A percentile compares a stretch with the other conserved stretches of the same genome.
phyloP scores from a whole-genome alignment of 1,284 basidiomycete genomes.

The Moniliella sp. region DNA sequence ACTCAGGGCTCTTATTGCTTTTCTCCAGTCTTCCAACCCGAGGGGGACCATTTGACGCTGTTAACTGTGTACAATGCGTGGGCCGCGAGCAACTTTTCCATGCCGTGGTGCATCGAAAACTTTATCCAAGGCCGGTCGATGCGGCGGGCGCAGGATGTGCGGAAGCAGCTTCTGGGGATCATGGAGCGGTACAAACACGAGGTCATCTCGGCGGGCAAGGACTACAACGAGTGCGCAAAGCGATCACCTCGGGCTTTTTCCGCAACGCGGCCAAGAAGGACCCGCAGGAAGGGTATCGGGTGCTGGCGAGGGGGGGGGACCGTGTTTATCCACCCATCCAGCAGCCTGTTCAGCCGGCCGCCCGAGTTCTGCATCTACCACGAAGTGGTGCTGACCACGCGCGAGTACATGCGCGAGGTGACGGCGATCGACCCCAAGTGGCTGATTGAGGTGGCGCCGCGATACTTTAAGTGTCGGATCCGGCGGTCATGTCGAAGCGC shows the following conservation, averaged over 20 bases:
- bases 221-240: constrained; percentile 80
- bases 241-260: constrained; percentile 65
- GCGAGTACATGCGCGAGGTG: constrained; percentile 77
- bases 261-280: constrained; percentile 47
- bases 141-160: constrained; percentile 86
- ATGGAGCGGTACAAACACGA: constrained; percentile 99
- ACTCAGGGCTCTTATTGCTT: neutral
- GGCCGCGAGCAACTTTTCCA: constrained; percentile 75
- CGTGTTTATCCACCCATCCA: constrained; percentile 89
- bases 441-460: constrained; percentile 89
- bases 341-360: constrained; percentile 82
- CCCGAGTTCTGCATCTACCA: constrained; percentile 55
- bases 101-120: constrained; percentile 57
- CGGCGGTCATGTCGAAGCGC: constrained; percentile 82
- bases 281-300: constrained; percentile 54
- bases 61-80: constrained; percentile 94
- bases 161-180: constrained; percentile 87
- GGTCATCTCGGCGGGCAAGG: constrained; percentile 66
- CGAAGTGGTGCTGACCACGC: constrained; percentile 50
- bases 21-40: constrained; percentile 47
- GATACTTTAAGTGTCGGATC: constrained; percentile 94
- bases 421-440: constrained; percentile 94
- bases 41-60: constrained; percentile 85
- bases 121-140: constrained; percentile 91
- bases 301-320: constrained; percentile 76